Evolutionary conservation across 2,329 filamentous ascomycete species (phyloP), one percentile per base, ranked within the genome.

Genomic region (Madurella mycetomatis): DNA sequence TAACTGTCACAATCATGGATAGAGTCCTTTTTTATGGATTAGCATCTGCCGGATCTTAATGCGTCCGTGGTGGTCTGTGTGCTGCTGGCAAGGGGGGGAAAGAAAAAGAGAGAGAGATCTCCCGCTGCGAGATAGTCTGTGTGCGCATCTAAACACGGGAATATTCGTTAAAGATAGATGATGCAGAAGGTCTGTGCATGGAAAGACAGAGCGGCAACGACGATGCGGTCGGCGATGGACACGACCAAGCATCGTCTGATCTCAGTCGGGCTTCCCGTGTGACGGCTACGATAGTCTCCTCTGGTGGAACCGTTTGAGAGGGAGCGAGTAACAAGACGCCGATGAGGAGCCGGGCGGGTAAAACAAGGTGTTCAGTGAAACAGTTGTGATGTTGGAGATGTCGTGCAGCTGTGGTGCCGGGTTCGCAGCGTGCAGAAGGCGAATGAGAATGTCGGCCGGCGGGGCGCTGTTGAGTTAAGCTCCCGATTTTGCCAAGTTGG

Each of bases 371-470:
- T 17, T 5, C 18, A 49, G 3, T 15, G 19, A 18, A 12, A 40
- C n/a, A n/a, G 41, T 16, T 39, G 47, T 45, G 54, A 51, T 46
- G 34, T 41, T 47, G 40, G 15, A 4, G 31, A 47, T 51, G 50
- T 42, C 50, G 31, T 53, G 54, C 54, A 56, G 47, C 30, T 31
- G n/a, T 32, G 18, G 30, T 12, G 4, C 4, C 13, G 4, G 13
- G 34, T 37, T 37, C 13, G 34, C 11, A 15, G 9, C 9, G 34
- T 12, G 31, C 5, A 44, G 44, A 55, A 41, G 18, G 18, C 57
- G 54, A 59, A 59, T 59, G 45, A 50, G 50, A 44, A 18, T n/a
- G 34, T 1, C 25, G 30, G 41, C 25, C 41, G 43, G 49, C 49
- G 42, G 16, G 25, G 13, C 30, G 44, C 16, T 52, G 44, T 51